Evolutionary conservation across 2,329 filamentous ascomycete species (phyloP).

Genomic region (Parastagonospora avenae): DNA sequence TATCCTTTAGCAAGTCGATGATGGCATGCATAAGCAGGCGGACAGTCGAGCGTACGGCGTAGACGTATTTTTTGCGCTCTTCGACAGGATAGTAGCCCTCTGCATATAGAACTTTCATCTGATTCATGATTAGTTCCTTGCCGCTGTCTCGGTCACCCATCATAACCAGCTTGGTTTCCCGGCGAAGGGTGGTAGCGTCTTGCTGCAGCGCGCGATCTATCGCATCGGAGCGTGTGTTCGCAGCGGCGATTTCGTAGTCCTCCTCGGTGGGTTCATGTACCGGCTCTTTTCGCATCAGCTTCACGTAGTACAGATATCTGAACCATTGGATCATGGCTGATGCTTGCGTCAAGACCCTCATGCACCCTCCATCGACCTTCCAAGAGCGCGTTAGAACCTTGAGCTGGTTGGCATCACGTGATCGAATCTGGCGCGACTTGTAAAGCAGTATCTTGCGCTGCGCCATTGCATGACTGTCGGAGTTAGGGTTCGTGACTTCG

Average conservation of each 20-base stretch:
- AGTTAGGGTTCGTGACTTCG: conserved; percentile 18
- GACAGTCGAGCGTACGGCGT: conserved; percentile 36
- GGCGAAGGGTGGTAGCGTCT: conserved; percentile 37
- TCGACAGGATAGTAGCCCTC: conserved; percentile 39
- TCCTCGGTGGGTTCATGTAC: conserved; percentile 32
- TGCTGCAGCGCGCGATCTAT: conserved; percentile 42
- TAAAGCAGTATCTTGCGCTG: conserved; percentile 45
- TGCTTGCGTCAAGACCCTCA: conserved; percentile 33
- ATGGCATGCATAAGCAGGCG: conserved; percentile 42
- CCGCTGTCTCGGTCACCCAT: conserved; percentile 36
- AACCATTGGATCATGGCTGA: conserved; percentile 43
- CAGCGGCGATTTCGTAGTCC: conserved; percentile 39
- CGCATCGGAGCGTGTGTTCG: conserved; percentile 40
- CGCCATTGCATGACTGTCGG: conserved; percentile 37
- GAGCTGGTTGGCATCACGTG: conserved; percentile 37
- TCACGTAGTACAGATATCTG: conserved; percentile 34
- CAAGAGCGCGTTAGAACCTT: conserved; percentile 36
- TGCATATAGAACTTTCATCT: conserved; percentile 44
- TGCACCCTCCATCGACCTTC: conserved; percentile 34
- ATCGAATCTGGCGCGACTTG: conserved; percentile 43
- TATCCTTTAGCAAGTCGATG: conserved; percentile 43
- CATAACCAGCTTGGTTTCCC: conserved; percentile 43
- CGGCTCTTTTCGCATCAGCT: conserved; percentile 24
- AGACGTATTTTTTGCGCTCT: conserved; percentile 34
- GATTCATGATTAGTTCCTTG: conserved; percentile 44